These are phyloP conservation scores for Ceratobasidium sp. DNA, from an alignment of 1,284 basidiomycete genomes.

Conservation along the genomic window DNA sequence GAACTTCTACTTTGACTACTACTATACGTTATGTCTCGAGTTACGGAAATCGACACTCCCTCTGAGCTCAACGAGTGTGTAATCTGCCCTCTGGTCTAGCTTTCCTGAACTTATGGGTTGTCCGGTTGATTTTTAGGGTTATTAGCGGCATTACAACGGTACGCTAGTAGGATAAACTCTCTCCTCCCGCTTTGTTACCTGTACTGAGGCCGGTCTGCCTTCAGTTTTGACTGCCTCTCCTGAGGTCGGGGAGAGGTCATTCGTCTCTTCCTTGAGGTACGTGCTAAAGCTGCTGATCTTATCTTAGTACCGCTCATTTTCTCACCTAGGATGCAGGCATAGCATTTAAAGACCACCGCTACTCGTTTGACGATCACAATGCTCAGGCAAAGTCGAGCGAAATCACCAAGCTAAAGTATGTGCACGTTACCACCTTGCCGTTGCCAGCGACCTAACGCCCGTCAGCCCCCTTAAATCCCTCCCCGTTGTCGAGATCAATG, in stretches of 20 bases:
- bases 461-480: conserved; percentile 34
- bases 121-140: conserved; percentile 6
- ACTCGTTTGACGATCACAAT: conserved; percentile 29
- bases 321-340: conserved; percentile 39
- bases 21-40: conserved; percentile 20
- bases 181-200: not conserved
- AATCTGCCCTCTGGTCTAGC: not conserved
- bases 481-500: conserved; percentile 27
- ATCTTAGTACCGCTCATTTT: no score
- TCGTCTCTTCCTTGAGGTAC: no score
- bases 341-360: conserved; percentile 32
- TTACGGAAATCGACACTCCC: conserved; percentile 26
- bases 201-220: not conserved
- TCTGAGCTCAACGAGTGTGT: conserved; percentile 32
- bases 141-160: conserved; percentile 34
- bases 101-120: not conserved
- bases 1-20: not conserved
- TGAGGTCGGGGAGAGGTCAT: no score
- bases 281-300: no score
- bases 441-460: not conserved
- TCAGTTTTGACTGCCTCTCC: conserved; percentile 19
- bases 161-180: conserved; percentile 6
- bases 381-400: conserved; percentile 23
- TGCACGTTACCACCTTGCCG: not conserved
- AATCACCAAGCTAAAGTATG: conserved; percentile 38